Evolutionary conservation across 176 grass and related monocot genomes (phyloP).

Genomic region (Dendrocalamus sinicus): DNA sequence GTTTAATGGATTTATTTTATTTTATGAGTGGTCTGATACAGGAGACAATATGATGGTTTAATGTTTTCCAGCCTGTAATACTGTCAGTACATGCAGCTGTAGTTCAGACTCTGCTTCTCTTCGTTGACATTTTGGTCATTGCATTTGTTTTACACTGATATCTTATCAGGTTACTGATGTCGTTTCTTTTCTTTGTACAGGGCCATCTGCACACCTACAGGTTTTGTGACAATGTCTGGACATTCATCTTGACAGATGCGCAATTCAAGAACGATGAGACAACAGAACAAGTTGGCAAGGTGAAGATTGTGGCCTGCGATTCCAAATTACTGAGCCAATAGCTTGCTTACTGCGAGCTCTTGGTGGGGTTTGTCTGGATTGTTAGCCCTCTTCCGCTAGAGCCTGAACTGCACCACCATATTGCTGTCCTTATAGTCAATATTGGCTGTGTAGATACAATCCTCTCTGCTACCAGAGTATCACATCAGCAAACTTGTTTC

Average conservation of each 20-base stretch:
- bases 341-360: neutral
- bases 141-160: neutral
- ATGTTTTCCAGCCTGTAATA: neutral
- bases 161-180: neutral
- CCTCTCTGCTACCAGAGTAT: too few species aligned
- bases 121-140: neutral
- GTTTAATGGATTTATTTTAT: neutral
- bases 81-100: neutral
- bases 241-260: conserved; percentile 84
- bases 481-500: neutral
- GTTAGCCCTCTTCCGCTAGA: conserved; percentile 6
- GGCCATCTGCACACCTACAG: conserved; percentile 97
- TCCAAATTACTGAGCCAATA: conserved; percentile 82
- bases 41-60: neutral
- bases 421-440: neutral
- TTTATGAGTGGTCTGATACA: neutral
- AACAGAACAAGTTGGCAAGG: conserved; percentile 57
- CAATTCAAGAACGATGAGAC: conserved; percentile 73
- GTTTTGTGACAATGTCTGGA: conserved; percentile 99
- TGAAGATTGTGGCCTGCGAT: conserved; percentile 98
- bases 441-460: too few species aligned
- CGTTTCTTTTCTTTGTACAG: conserved; percentile 32
- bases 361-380: conserved; percentile 17
- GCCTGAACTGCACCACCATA: neutral
- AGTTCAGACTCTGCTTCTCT: neutral